phyloP scores from a whole-genome alignment of 2,329 filamentous ascomycete genomes.

The Colletotrichum chrysophilum region DNA sequence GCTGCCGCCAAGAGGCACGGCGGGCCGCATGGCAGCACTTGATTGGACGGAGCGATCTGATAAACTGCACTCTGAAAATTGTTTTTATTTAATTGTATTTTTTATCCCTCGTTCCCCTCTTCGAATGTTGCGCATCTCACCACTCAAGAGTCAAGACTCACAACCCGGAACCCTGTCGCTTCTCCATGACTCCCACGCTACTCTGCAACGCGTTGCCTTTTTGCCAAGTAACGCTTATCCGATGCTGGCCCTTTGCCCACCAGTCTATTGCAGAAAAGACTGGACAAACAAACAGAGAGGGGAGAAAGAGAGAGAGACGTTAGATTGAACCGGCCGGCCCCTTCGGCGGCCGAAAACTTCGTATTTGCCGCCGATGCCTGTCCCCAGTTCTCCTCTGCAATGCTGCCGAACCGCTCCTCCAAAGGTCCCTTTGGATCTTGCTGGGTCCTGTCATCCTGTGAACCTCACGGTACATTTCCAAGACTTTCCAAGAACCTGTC shows the following conservation, averaged over 20 bases:
- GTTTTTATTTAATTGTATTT: background rate
- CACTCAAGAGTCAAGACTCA: background rate
- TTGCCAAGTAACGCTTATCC: conserved; percentile 1
- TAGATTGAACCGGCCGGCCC: background rate
- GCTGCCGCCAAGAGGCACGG: conserved; percentile 6
- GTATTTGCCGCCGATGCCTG: conserved; percentile 1
- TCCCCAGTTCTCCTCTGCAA: background rate
- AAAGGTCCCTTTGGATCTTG: background rate
- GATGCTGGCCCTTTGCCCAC: background rate
- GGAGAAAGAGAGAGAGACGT: background rate
- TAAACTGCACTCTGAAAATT: background rate
- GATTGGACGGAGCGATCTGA: conserved; percentile 11
- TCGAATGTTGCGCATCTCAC: background rate
- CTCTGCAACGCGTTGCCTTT: background rate
- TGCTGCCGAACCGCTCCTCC: background rate
- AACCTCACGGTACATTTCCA: background rate
- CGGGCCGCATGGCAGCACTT: background rate
- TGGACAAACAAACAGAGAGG: background rate
- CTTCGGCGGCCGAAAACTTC: conserved; percentile 6
- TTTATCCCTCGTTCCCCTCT: background rate
- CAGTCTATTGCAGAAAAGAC: background rate
- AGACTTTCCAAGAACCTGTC: background rate
- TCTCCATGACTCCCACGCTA: background rate
- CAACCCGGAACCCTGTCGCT: background rate
- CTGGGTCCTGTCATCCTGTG: background rate